Evolutionary conservation across 2,329 filamentous ascomycete genomes (phyloP).

Genomic region (Stemphylium vesicarium): DNA sequence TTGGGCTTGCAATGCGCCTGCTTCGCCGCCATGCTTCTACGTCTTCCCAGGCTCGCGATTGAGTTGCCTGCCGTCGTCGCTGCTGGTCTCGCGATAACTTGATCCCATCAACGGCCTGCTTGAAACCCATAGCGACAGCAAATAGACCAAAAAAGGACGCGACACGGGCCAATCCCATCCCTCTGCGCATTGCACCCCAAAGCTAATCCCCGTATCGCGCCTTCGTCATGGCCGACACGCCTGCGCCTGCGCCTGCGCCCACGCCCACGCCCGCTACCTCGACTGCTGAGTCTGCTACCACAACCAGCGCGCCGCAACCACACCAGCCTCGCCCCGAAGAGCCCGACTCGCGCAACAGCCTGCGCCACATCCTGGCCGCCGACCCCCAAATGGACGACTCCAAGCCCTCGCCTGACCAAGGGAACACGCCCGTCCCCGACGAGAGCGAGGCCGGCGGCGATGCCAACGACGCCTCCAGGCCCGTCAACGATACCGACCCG

Average conservation of each 20-base stretch:
- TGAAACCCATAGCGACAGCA: not conserved
- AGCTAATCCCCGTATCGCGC: not conserved
- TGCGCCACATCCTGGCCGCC: slow-evolving; percentile 48
- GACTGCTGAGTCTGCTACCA: not conserved
- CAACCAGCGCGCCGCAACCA: slow-evolving; percentile 18
- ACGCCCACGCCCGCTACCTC: not conserved
- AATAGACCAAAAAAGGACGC: not conserved
- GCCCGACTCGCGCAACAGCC: slow-evolving; percentile 48
- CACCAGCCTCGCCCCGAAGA: slow-evolving; percentile 38
- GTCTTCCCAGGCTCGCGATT: not conserved
- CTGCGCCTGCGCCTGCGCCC: not conserved
- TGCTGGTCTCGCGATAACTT: not conserved
- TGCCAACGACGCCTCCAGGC: slow-evolving; percentile 34
- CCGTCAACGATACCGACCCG: slow-evolving; percentile 34
- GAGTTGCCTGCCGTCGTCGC: slow-evolving; percentile 1
- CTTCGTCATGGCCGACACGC: slow-evolving; percentile 9
- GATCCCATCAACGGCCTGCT: not conserved
- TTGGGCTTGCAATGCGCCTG: slow-evolving; percentile 7
- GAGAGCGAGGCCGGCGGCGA: slow-evolving; percentile 42
- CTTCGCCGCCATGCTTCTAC: not conserved
- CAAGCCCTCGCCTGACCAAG: slow-evolving; percentile 35
- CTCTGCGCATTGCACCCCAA: slow-evolving; percentile 2
- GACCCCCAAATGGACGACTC: slow-evolving; percentile 46
- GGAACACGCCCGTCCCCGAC: slow-evolving; percentile 41
- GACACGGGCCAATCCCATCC: slow-evolving; percentile 6